Base-by-base conservation (phyloP, 805 yeast genomes). In the Candida schatavii region DNA sequence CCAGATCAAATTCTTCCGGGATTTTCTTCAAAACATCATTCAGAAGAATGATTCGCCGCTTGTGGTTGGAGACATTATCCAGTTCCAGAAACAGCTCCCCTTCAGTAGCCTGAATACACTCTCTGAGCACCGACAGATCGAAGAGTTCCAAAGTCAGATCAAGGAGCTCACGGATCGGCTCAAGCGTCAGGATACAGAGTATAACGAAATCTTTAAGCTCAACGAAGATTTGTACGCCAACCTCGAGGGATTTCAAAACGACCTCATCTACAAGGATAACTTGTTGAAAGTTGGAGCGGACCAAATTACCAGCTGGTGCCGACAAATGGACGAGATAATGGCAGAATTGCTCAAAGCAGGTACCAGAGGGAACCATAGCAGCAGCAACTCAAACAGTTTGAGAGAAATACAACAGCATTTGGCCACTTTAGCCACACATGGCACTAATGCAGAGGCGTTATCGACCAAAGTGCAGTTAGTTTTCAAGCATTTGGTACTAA, bases 1-100 rank as follows among this genome's bases (percentile, higher is more conserved):
- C 27, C 61, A 73, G 53, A 57, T 71, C 47, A 57, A 66, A 44
- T 57, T 68, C 37, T 65, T 68, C 56, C 66, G 64, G 46, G 64
- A 65, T 42, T 68, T 69, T 39, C 49, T 70, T 3, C 74, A 68
- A 37, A 62, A 61, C 36, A 39, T 70, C 7, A 61, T 68, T 2
- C 64, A 56, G 39, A 54, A 52, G 35, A 43, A 44, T 14, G 23
- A 39, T 33, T n/a, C 21, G 37, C 27, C 27, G 27, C 27, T 23
- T 11, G 11, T 31, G 9, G 35, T 15, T 5, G 35, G 35, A 4
- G 30, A 36, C 26, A 30, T 37, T 11, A 26, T 41, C 11, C 19
- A 33, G n/a, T 40, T 35, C 17, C 34, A 35, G 15, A 31, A 19
- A 17, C 13, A 37, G 5, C 23, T 35, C 7, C 40, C 14, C 13